Evolutionary conservation across 2,329 filamentous ascomycete genomes (phyloP).

Genomic region (Nannizzia gypsea): DNA sequence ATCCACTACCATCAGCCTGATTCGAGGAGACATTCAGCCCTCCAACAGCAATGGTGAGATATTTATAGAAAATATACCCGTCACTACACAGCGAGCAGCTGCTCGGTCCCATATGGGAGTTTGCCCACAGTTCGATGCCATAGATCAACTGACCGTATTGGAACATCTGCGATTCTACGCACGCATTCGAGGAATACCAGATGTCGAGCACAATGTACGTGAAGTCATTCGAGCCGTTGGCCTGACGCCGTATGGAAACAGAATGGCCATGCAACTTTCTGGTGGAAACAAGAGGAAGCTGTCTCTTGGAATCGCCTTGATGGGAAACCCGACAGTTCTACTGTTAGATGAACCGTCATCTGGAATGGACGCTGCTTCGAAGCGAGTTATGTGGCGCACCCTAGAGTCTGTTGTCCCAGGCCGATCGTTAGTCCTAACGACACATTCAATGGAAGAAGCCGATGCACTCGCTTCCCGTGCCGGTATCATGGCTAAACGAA

Average conservation of each 20-base stretch:
- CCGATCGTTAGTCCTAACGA: constrained; percentile 75
- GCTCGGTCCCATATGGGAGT: constrained; percentile 76
- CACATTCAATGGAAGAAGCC: constrained; percentile 91
- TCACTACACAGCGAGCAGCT: constrained; percentile 57
- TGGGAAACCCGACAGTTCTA: constrained; percentile 80
- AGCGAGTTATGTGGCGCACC: constrained; percentile 87
- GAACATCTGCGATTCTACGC: constrained; percentile 88
- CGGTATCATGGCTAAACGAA: constrained; percentile 72
- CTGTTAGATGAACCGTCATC: constrained; percentile 81
- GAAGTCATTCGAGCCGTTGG: constrained; percentile 74
- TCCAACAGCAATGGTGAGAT: constrained; percentile 62
- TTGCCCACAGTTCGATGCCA: constrained; percentile 76
- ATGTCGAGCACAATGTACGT: constrained; percentile 64
- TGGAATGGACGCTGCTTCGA: constrained; percentile 81
- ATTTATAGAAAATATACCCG: constrained; percentile 64
- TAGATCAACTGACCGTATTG: constrained; percentile 79
- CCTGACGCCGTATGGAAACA: constrained; percentile 54
- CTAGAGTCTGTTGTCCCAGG: constrained; percentile 61
- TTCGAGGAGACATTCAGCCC: constrained; percentile 76
- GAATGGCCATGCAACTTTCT: constrained; percentile 68
- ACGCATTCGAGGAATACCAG: constrained; percentile 62
- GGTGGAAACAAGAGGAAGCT: constrained; percentile 94
- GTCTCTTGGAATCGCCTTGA: constrained; percentile 75
- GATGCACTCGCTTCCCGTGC: constrained; percentile 73
- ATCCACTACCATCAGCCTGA: constrained; percentile 75